Evolutionary conservation across 352 stramenopile species (phyloP), one percentile per base, ranked within the genome.

Genomic region (Paralagenidium karlingii): DNA sequence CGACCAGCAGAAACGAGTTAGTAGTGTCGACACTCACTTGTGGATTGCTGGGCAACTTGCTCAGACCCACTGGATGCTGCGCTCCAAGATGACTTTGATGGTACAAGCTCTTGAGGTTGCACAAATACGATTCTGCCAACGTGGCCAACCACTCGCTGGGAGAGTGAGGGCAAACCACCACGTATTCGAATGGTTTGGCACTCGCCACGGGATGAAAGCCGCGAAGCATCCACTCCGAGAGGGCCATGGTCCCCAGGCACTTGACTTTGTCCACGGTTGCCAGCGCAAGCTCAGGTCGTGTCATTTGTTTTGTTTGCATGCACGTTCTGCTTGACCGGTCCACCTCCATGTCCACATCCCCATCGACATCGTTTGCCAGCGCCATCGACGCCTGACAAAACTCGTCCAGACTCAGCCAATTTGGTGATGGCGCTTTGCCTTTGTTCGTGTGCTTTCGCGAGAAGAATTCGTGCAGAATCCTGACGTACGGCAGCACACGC

Each of bases 221-320:
- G 25, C 74, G 74, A 43, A 87, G 67, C 60, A 67, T 55, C 63
- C 74, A 84, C 63, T 85, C 74, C 21, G 74, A 82, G 47, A 87
- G 47, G n/a, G 68, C 34, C 19, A 56, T 52, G 20, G 69, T 56
- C 21, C 70, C 60, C 8, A 82, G 59, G 11, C 77, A 38, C 15
- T 76, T 61, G 40, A 56, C 58, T 1, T 64, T 60, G 25, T 86
- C 73, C 16, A 65, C 46, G 1, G 62, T 78, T 13, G 69, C 62
- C 3, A 82, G 60, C 32, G 60, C 69, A 13, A 86, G 13, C 34
- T 60, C 63, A 0, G 66, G 63, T 24, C 29, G n/a, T 8, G 24
- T 28, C 13, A 33, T 15, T 24, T 18, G 20, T 32, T 16, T 15
- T n/a, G 7, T 8, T 1, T 12, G n/a, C 18, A 11, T 40, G 16